Evolutionary conservation across 345 rosid species (phyloP), one percentile per base, ranked within the genome.

Genomic region (Alliaria petiolata): DNA sequence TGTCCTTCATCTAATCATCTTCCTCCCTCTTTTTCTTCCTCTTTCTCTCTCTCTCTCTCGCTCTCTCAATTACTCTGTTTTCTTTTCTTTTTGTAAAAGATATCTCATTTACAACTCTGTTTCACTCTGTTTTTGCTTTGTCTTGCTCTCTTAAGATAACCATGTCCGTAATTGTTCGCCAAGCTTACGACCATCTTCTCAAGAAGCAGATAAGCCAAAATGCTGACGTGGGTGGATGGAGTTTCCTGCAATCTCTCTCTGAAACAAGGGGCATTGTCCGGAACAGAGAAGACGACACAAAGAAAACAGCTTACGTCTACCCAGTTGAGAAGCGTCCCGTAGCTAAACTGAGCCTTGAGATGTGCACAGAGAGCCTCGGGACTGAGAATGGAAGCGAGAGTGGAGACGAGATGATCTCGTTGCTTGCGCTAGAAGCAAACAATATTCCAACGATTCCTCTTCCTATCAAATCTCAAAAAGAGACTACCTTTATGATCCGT

Each of bases 341-440:
- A 12, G 72, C 85, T 10, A 65, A 16, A 42, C 84, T 93, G 2
- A 88, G 96, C 80, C 81, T 91, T 8, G 87, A 86, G 75, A 84
- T 89, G 85, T 93, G 98, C 79, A 93, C 98, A 14, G 98, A 93
- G 78, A 86, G 82, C 39, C 76, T 93, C 0, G 97, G 97, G 4
- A 84, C 85, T 44, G 98, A 93, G 81, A 91, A 82, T 4, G 98
- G 98, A 0, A 86, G 80, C 40, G 82, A 81, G 2, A 72, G 30
- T 69, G 67, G 70, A 10, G 85, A 78, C 28, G 78, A 80, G n/a
- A 46, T 82, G n/a, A 46, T 82, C 34, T 63, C 78, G 50, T 74
- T 65, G 49, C 62, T 78, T 78, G 74, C 81, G 1, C 1, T 62
- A 0, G 74, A 76, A 62, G 63, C 44, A 26, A 55, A 30, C 1